phyloP scores from a whole-genome alignment of 2,329 filamentous ascomycete species.

The Dactylellina parvicollis region DNA sequence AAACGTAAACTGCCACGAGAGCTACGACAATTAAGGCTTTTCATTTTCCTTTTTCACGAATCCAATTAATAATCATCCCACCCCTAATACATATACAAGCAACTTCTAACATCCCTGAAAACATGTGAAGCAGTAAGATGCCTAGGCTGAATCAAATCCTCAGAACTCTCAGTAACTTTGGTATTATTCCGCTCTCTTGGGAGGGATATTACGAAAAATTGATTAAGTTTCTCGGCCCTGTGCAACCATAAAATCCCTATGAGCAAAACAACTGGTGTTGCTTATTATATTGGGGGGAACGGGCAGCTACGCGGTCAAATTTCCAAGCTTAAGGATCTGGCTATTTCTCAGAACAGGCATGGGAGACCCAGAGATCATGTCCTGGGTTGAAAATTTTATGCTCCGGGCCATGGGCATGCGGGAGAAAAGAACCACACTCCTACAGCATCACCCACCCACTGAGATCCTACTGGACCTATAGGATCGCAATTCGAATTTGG shows the following conservation, averaged over 20 bases:
- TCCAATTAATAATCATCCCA: slow-evolving; percentile 25
- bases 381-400: slow-evolving; percentile 5
- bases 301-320: slow-evolving; percentile 1
- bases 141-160: slow-evolving; percentile 48
- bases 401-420: slow-evolving; percentile 20
- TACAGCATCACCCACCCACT: slow-evolving; percentile 13
- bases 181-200: background rate
- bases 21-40: background rate
- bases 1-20: slow-evolving; percentile 40
- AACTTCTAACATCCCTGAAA: background rate
- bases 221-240: slow-evolving; percentile 33
- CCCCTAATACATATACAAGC: background rate
- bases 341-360: slow-evolving; percentile 30
- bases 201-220: slow-evolving; percentile 15
- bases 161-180: background rate
- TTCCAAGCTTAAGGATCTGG: slow-evolving; percentile 33
- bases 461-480: slow-evolving; percentile 12
- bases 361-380: slow-evolving; percentile 17
- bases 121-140: slow-evolving; percentile 42
- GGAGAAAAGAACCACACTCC: slow-evolving; percentile 25
- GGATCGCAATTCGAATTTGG: slow-evolving; percentile 28
- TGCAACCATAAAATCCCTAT: slow-evolving; percentile 19
- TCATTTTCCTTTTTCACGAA: slow-evolving; percentile 10
- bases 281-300: slow-evolving; percentile 11
- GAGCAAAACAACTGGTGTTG: background rate